A percentile compares a stretch with the other conserved stretches of the same genome.
These are phyloP conservation scores for Ascochyta viciae-villosae DNA, from an alignment of 2,329 filamentous ascomycete genomes.

Conservation along the genomic window DNA sequence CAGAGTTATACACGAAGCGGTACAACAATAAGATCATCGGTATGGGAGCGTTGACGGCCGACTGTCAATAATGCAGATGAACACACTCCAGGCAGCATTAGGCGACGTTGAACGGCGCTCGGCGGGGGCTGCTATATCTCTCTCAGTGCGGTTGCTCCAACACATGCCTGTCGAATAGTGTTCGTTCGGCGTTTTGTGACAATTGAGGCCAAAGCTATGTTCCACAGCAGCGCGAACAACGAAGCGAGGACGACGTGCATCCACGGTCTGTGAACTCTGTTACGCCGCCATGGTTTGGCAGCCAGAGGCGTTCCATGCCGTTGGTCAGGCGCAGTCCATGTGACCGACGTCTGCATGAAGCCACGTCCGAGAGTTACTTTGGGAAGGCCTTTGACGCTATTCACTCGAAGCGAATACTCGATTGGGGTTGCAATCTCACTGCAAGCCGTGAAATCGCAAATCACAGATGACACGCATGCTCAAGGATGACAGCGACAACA, in stretches of 20 bases:
- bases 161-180: not conserved
- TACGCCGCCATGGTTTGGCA: not conserved
- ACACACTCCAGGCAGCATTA: not conserved
- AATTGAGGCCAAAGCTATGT: constrained; percentile 19
- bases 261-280: not conserved
- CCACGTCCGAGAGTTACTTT: constrained; percentile 33
- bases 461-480: constrained; percentile 2
- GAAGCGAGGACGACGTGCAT: not conserved
- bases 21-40: constrained; percentile 6
- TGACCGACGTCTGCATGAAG: constrained; percentile 25
- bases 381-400: constrained; percentile 23
- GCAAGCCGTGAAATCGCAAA: constrained; percentile 1
- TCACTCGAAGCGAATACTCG: constrained; percentile 10
- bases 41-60: constrained; percentile 3
- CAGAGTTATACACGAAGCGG: not conserved
- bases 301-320: constrained; percentile 6
- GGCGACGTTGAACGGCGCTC: constrained; percentile 4
- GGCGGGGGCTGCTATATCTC: not conserved
- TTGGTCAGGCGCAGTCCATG: constrained; percentile 8
- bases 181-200: constrained; percentile 17
- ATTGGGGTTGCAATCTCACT: constrained; percentile 22
- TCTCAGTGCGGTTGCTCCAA: not conserved
- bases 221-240: constrained; percentile 10
- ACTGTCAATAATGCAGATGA: constrained; percentile 20
- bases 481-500: not conserved